Evolutionary conservation across 352 stramenopile species (phyloP), one percentile per base, ranked within the genome.

Genomic region (Globisporangium takayamanum): DNA sequence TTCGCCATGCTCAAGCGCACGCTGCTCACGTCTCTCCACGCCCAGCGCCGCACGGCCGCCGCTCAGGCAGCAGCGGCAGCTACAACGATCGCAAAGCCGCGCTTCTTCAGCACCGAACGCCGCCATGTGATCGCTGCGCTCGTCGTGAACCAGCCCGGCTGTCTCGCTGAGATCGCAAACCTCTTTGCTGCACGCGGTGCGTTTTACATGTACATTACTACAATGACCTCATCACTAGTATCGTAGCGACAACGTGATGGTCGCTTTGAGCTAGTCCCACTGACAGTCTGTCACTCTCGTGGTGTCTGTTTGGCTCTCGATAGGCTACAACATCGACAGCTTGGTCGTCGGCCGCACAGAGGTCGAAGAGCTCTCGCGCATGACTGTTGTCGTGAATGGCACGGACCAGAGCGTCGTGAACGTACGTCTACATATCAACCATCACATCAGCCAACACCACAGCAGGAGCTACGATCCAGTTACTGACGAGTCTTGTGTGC

Each of bases 241-340:
- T 37, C 20, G 28, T 5, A 33, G 28, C 28, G 28, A 33, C 28
- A 33, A 33, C 2, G 28, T 33, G 28, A 33, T 33, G 3, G 28
- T 33, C 5, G 28, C 3, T 33, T 5, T 33, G 28, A 33, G 5
- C 5, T 3, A 3, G 28, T 39, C 33, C 11, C 5, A 39, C 33
- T 39, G 33, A 39, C 33, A 33, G 1, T 5, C 28, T 33, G 3
- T 33, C 5, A 47, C 36, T 5, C 15, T n/a, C 20, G 36, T 50
- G 42, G 22, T 26, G 42, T 36, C 10, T 42, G 16, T 60, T 46
- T 28, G 39, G 5, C 47, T 55, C 11, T 54, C 57, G 7, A 11
- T 55, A 64, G 62, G 84, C 25, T 94, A 94, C 76, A 94, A 94
- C 63, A 94, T 94, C 69, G 84, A 94, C 65, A 91, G 80, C 69